Conservation (phyloP, 2,329 filamentous ascomycete genomes). For the Aureobasidium mangrovei region DNA sequence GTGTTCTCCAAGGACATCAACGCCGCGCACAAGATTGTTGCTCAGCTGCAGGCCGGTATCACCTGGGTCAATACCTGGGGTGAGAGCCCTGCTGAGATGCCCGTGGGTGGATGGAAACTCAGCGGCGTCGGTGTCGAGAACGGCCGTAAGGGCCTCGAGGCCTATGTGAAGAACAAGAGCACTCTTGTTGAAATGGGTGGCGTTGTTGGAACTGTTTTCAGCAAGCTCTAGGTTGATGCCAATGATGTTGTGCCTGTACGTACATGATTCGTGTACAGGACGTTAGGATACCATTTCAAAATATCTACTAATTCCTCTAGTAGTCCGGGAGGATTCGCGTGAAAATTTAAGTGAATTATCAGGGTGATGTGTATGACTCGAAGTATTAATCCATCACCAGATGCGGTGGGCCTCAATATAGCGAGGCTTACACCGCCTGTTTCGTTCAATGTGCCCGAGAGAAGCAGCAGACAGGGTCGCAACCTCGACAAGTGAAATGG, state of each 20-base stretch:
- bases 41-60: conserved; percentile 69
- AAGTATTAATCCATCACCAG: too few relatives aligned
- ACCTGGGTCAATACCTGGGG: conserved; percentile 94
- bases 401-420: too few relatives aligned
- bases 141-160: conserved; percentile 66
- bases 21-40: conserved; percentile 61
- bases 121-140: conserved; percentile 86
- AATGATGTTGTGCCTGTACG: background rate
- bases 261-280: too few relatives aligned
- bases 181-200: conserved; percentile 76
- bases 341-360: too few relatives aligned
- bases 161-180: conserved; percentile 81
- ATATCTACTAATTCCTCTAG: too few relatives aligned
- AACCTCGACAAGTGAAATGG: too few relatives aligned
- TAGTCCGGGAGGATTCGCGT: too few relatives aligned
- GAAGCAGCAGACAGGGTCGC: too few relatives aligned
- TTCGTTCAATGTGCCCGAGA: too few relatives aligned
- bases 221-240: conserved; percentile 38
- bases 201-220: conserved; percentile 61
- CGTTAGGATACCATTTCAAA: too few relatives aligned
- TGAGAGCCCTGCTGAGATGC: conserved; percentile 87
- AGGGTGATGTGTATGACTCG: too few relatives aligned
- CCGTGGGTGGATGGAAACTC: conserved; percentile 85
- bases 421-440: too few relatives aligned
- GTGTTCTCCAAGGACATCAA: conserved; percentile 73